Evolutionary conservation across 768 basidiomycete species (phyloP).

Genomic region (Psilocybe sp.): DNA sequence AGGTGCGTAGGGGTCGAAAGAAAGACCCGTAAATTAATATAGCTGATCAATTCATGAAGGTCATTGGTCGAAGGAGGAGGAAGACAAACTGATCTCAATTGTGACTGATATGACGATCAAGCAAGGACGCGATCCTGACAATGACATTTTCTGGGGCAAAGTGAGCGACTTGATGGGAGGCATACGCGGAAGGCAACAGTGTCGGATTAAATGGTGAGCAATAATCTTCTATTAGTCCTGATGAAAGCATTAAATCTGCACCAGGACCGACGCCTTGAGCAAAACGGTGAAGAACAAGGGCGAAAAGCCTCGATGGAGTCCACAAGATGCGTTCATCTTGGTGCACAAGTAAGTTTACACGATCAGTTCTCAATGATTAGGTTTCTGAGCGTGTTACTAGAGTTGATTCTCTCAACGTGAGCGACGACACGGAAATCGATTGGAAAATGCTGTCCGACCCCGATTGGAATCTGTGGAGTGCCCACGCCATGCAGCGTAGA

Average conservation of each 20-base stretch:
- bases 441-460: slow-evolving; percentile 77
- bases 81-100: slow-evolving; percentile 68
- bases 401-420: slow-evolving; percentile 69
- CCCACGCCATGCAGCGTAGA: slow-evolving; percentile 73
- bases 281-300: slow-evolving; percentile 74
- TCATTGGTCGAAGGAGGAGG: slow-evolving; percentile 77
- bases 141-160: slow-evolving; percentile 80
- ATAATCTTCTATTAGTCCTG: slow-evolving; percentile 1
- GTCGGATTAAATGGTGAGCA: slow-evolving; percentile 79
- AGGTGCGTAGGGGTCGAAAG: slow-evolving; percentile 36
- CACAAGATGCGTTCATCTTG: slow-evolving; percentile 74
- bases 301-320: slow-evolving; percentile 67
- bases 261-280: slow-evolving; percentile 74
- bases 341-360: slow-evolving; percentile 65
- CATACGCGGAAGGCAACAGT: slow-evolving; percentile 75
- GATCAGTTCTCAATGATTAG: not conserved
- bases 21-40: not conserved
- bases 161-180: slow-evolving; percentile 79
- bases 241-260: not conserved
- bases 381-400: slow-evolving; percentile 31
- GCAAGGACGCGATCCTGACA: slow-evolving; percentile 70
- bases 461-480: slow-evolving; percentile 84
- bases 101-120: slow-evolving; percentile 73
- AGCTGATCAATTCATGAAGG: slow-evolving; percentile 34
- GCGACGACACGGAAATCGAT: slow-evolving; percentile 80